phyloP scores from a whole-genome alignment of 441 rosid genomes.

The Sinapis alba region DNA sequence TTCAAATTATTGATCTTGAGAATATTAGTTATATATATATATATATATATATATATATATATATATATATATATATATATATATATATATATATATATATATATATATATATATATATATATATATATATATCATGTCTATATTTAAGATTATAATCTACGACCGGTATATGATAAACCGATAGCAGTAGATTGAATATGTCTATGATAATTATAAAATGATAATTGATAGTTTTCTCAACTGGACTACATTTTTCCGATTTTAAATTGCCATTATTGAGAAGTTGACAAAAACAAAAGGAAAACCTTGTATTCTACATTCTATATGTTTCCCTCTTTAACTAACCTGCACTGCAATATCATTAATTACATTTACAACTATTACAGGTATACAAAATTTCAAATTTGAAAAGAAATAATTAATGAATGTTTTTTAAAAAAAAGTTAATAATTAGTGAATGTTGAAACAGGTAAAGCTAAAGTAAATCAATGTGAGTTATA shows the following conservation, averaged over 20 bases:
- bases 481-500: neutral
- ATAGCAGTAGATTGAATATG: neutral
- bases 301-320: too few relatives aligned
- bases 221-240: neutral
- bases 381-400: too few relatives aligned
- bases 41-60: too few relatives aligned
- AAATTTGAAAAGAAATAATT: too few relatives aligned
- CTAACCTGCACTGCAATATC: too few relatives aligned
- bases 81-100: too few relatives aligned
- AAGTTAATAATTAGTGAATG: neutral
- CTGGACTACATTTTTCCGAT: neutral
- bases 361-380: too few relatives aligned
- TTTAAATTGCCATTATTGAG: neutral
- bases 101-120: too few relatives aligned
- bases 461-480: neutral
- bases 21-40: neutral
- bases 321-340: too few relatives aligned
- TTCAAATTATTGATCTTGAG: neutral
- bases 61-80: too few relatives aligned
- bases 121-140: conserved; percentile 15
- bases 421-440: too few relatives aligned
- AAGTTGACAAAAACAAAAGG: neutral
- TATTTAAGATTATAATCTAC: conserved; percentile 17
- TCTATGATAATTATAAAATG: neutral
- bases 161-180: conserved; percentile 4